Conservation (phyloP, 1,284 basidiomycete species). For the Xerocomus amazonicus region DNA sequence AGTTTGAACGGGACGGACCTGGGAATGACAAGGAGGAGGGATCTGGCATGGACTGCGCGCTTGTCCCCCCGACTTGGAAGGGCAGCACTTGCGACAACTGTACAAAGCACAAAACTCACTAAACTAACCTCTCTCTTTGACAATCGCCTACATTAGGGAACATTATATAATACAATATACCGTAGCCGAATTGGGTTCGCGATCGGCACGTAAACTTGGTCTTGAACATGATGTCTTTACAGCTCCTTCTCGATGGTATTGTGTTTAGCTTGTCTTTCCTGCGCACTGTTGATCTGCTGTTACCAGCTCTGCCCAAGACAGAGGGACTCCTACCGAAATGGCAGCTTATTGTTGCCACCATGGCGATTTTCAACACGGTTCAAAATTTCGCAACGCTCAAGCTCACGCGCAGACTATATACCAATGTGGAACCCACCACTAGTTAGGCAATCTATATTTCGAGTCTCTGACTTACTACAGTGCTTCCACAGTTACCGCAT, state of each 20-base stretch:
- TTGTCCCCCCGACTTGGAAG: slow-evolving; percentile 20
- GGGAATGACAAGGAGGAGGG: slow-evolving; percentile 24
- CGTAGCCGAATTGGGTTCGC: slow-evolving; percentile 1
- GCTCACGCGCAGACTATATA: slow-evolving; percentile 77
- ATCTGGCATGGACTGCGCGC: slow-evolving; percentile 31
- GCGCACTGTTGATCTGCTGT: slow-evolving; percentile 1
- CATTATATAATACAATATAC: slow-evolving; percentile 25
- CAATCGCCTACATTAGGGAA: slow-evolving; percentile 22
- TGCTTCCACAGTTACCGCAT: slow-evolving; percentile 60
- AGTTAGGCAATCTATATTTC: slow-evolving; percentile 24
- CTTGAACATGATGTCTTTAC: slow-evolving; percentile 15
- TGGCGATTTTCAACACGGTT: slow-evolving; percentile 79
- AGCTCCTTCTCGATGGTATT: slow-evolving; percentile 27
- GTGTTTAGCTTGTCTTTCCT: background rate
- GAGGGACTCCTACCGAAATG: slow-evolving; percentile 79
- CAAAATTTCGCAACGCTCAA: slow-evolving; percentile 81
- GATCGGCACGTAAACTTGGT: slow-evolving; percentile 16
- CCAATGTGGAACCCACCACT: slow-evolving; percentile 49
- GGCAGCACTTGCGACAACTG: slow-evolving; percentile 13
- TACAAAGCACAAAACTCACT: slow-evolving; percentile 27
- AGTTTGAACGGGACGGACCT: slow-evolving; percentile 41
- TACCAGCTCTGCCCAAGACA: slow-evolving; percentile 53
- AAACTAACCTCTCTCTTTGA: background rate
- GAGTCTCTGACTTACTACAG: background rate
- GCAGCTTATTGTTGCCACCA: slow-evolving; percentile 75